These are phyloP conservation scores for Ceratocystis cacaofunesta DNA, from an alignment of 2,329 filamentous ascomycete species.

Conservation along the genomic window DNA sequence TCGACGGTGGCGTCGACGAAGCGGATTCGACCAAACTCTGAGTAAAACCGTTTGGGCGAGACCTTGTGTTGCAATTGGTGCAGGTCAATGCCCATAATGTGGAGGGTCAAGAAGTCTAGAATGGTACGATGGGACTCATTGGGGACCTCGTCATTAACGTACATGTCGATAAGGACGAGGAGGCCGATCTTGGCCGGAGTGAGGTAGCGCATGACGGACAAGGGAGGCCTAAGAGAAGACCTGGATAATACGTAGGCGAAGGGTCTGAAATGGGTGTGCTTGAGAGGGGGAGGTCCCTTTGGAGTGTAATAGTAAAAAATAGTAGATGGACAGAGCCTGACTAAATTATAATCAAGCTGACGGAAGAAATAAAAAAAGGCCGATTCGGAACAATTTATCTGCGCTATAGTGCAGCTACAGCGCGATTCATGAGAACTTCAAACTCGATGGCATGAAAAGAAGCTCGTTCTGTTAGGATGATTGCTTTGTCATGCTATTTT, in stretches of 20 bases:
- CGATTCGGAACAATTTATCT: too few species aligned
- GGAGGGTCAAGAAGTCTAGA: conserved; percentile 62
- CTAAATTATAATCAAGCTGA: too few species aligned
- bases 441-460: too few species aligned
- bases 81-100: conserved; percentile 39
- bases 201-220: conserved; percentile 60
- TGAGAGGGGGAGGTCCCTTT: background rate
- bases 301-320: too few species aligned
- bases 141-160: conserved; percentile 56
- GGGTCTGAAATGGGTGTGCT: background rate
- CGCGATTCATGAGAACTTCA: too few species aligned
- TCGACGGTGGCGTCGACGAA: conserved; percentile 36
- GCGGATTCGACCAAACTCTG: conserved; percentile 25
- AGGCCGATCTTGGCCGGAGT: conserved; percentile 81
- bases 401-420: too few species aligned
- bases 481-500: too few species aligned
- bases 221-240: background rate
- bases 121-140: conserved; percentile 57
- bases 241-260: too few species aligned
- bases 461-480: too few species aligned
- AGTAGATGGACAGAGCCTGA: too few species aligned
- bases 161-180: conserved; percentile 66
- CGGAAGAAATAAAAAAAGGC: too few species aligned
- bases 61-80: conserved; percentile 21
- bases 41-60: conserved; percentile 15